Base-by-base conservation (phyloP, 73 alveolate species). In the Vitrella brassicaformis region DNA sequence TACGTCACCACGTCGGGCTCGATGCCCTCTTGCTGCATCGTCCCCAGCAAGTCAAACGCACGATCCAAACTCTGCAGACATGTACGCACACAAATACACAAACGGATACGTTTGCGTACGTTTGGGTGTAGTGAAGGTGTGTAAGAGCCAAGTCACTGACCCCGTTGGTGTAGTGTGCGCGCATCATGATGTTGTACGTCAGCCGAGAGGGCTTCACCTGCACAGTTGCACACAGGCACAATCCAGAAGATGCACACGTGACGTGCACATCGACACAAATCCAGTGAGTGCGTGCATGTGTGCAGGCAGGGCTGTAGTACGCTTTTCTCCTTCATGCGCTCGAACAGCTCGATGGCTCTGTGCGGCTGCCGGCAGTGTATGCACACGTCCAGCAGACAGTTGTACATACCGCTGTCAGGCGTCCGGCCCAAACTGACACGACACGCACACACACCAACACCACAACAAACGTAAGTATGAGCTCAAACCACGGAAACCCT, bases 341-440 rank as follows among this genome's bases (percentile, higher is more conserved):
- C 84, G 84, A 91, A 93, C 74, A 91, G 85, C 31, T 89, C 95
- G 7, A 91, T 86, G 74, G 91, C 93, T 78, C 89, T 66, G 31
- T 78, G 86, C 29, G 84, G 75, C 78, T 91, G 87, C 56, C 81
- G 74, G 90, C 87, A 86, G 76, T 94, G 72, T 31, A 91, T 85
- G 75, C 98, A 93, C 47, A 93, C 94, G 67, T 93, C 98, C 75
- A 93, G 91, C 27, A 93, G 84, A 75, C 97, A 93, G 80, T 93
- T 93, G 80, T 87, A 90, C 47, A 93, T 75, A 29, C 90, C 87
- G 78, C 89, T 97, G 86, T 93, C 98, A 0, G 97, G 98, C 47
- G 73, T 85, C 14, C 56, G 22, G 56, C 14, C 22, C 22, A 39
- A 39, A 8, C 56, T 4, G 56, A 14, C 56, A 39, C n/a, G n/a